Percentiles rank a stretch among this genome's conserved stretches.
Conservation (phyloP, 192 early-diverging fungal species). For the Entomortierella parvispora region DNA sequence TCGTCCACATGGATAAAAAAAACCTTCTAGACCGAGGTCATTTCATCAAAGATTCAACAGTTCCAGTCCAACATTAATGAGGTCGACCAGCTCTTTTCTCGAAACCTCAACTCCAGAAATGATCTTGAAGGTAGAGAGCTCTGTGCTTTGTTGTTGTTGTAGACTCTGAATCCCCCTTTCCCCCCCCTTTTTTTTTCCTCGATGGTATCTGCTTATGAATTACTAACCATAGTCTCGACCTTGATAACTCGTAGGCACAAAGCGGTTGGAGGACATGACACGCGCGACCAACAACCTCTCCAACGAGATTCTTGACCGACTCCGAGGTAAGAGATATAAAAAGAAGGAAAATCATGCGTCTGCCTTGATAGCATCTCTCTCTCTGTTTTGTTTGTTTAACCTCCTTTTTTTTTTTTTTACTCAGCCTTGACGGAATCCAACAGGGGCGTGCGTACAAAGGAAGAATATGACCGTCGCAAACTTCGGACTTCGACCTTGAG, state of each 20-base stretch:
- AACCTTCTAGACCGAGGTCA: slow-evolving; percentile 50
- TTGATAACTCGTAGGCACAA: slow-evolving; percentile 4
- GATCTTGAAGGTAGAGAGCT: slow-evolving; percentile 23
- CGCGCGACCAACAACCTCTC: slow-evolving; percentile 33
- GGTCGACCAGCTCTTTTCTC: slow-evolving; percentile 37
- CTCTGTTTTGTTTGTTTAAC: not conserved
- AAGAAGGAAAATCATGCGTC: not conserved
- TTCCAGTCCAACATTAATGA: slow-evolving; percentile 43
- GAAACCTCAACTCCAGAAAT: slow-evolving; percentile 17
- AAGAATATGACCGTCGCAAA: slow-evolving; percentile 47
- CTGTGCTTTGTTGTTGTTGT: too few species aligned
- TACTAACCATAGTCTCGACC: too few species aligned
- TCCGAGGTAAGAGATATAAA: slow-evolving; percentile 26
- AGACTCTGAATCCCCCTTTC: not conserved
- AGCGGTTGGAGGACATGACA: slow-evolving; percentile 29
- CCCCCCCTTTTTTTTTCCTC: not conserved
- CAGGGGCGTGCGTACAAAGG: slow-evolving; percentile 29
- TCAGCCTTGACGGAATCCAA: slow-evolving; percentile 34
- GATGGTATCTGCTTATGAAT: too few species aligned
- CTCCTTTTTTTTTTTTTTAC: not conserved
- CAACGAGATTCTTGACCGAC: slow-evolving; percentile 41
- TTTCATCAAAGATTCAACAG: slow-evolving; percentile 43
- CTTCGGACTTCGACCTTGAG: slow-evolving; percentile 43
- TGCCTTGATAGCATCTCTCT: not conserved
- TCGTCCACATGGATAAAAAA: too few species aligned